Conservation (phyloP, 768 basidiomycete species). For the Mycena albidolilacea region DNA sequence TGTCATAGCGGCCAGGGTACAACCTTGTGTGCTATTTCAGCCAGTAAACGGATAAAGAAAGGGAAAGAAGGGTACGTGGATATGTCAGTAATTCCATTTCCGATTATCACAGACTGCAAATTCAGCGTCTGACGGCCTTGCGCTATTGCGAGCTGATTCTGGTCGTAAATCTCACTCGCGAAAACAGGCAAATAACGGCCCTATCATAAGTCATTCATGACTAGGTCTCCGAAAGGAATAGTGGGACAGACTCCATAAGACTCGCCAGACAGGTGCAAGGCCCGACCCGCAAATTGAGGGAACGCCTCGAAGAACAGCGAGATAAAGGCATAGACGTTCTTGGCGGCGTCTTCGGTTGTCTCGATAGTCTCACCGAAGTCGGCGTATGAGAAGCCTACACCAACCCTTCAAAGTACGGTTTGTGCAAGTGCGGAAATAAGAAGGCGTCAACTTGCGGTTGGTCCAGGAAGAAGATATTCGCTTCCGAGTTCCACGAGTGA, state of each 20-base stretch:
- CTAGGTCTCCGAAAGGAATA: background rate
- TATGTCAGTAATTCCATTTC: constrained; percentile 64
- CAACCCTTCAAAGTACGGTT: constrained; percentile 58
- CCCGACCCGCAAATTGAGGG: constrained; percentile 75
- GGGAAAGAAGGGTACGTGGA: constrained; percentile 50
- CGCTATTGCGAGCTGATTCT: constrained; percentile 72
- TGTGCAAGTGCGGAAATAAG: background rate
- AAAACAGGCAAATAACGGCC: constrained; percentile 83
- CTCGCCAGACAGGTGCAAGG: constrained; percentile 83
- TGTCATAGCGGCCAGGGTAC: constrained; percentile 63
- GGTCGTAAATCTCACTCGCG: constrained; percentile 83
- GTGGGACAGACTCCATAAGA: constrained; percentile 75
- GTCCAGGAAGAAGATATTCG: constrained; percentile 81
- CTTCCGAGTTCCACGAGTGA: constrained; percentile 75
- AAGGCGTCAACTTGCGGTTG: constrained; percentile 61
- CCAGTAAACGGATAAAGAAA: background rate
- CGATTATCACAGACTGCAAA: constrained; percentile 81
- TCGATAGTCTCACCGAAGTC: constrained; percentile 78
- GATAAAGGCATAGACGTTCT: constrained; percentile 82
- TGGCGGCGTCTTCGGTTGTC: constrained; percentile 86
- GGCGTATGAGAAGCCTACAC: constrained; percentile 81
- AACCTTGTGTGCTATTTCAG: constrained; percentile 48
- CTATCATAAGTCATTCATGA: constrained; percentile 50
- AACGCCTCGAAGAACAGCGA: constrained; percentile 88
- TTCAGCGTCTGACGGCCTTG: constrained; percentile 74